phyloP scores from a whole-genome alignment of 805 yeast species.

The Yarrowia phangngaensis region DNA sequence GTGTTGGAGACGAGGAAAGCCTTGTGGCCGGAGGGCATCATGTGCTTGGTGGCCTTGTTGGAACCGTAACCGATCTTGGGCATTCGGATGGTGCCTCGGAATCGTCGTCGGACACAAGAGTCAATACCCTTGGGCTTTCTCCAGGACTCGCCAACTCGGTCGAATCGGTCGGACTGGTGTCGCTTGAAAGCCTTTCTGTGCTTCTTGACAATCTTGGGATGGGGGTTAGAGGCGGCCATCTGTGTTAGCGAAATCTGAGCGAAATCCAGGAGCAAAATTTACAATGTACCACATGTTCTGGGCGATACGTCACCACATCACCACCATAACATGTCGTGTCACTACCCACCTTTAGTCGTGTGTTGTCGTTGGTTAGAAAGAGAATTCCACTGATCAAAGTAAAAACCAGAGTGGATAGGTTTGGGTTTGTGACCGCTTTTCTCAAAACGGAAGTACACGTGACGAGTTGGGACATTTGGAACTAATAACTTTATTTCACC shows the following conservation, averaged over 20 bases:
- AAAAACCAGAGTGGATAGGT: conserved; percentile 26
- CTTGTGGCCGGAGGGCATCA: conserved; percentile 98
- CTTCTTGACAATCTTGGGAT: conserved; percentile 99
- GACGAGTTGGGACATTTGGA: conserved; percentile 3
- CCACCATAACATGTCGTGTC: no score
- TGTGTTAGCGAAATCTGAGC: no score
- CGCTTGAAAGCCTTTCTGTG: conserved; percentile 98
- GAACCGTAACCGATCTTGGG: conserved; percentile 99
- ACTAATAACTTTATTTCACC: background rate
- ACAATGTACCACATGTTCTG: no score
- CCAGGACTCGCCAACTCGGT: conserved; percentile 98
- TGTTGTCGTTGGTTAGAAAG: conserved; percentile 27
- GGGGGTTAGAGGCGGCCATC: conserved; percentile 97
- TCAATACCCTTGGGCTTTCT: conserved; percentile 99
- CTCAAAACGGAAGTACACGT: conserved; percentile 22
- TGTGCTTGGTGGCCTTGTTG: conserved; percentile 95
- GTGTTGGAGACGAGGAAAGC: conserved; percentile 88
- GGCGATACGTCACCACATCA: no score
- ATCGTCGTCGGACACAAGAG: conserved; percentile 96
- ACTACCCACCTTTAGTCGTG: conserved; percentile 26
- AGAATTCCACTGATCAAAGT: conserved; percentile 26
- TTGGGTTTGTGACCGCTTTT: conserved; percentile 25
- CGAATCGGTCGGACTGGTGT: conserved; percentile 99
- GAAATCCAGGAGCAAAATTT: no score
- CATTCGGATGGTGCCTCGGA: conserved; percentile 98